phyloP scores from a whole-genome alignment of 176 grass and related monocot species.

The Bolboschoenus planiculmis region DNA sequence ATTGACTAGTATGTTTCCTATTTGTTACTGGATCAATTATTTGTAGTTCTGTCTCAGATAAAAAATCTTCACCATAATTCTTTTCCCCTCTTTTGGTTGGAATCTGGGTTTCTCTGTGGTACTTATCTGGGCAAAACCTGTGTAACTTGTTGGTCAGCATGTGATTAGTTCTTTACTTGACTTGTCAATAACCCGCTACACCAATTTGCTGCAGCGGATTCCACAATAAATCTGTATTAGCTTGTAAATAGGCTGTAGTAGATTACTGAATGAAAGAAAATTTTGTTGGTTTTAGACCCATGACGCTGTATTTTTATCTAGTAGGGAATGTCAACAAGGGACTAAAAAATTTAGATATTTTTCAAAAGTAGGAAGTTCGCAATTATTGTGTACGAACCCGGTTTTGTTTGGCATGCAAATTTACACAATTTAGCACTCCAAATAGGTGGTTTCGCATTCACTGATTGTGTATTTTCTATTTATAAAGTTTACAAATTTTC shows the following conservation, averaged over 20 bases:
- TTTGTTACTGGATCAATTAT: neutral
- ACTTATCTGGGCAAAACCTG: neutral
- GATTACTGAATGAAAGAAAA: neutral
- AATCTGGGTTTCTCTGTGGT: neutral
- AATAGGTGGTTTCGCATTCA: neutral
- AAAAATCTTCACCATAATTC: neutral
- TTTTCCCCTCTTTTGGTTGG: conserved; percentile 9
- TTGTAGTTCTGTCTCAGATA: neutral
- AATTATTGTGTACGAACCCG: neutral
- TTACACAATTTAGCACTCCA: neutral
- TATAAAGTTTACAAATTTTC: neutral
- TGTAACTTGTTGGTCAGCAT: neutral
- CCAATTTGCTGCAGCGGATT: neutral
- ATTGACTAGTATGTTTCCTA: neutral
- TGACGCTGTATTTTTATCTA: neutral
- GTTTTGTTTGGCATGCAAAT: neutral
- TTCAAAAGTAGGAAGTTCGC: neutral
- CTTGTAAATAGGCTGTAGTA: neutral
- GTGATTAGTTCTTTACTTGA: neutral
- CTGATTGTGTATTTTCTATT: neutral
- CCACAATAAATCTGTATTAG: neutral
- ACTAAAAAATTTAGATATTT: neutral
- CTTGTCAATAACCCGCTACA: neutral
- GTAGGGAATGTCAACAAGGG: neutral
- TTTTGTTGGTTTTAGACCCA: neutral